Evolutionary conservation across 331 rosid species (phyloP).

Genomic region (Quercus phellos): DNA sequence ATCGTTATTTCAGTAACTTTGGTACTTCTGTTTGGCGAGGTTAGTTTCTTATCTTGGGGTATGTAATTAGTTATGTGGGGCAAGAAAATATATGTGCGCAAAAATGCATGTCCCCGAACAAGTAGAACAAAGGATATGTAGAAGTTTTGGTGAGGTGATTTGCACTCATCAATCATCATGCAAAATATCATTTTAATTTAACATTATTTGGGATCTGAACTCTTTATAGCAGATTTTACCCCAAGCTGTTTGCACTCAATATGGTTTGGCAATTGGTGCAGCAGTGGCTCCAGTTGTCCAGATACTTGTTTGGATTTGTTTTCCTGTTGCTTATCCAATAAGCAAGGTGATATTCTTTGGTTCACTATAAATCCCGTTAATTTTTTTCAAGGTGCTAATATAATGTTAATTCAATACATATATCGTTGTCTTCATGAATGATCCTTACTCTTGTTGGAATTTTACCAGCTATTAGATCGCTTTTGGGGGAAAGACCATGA

Average conservation of each 20-base stretch:
- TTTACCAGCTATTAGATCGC: slow-evolving; percentile 65
- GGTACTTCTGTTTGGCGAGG: slow-evolving; percentile 97
- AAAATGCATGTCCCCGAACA: background rate
- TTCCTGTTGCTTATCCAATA: slow-evolving; percentile 82
- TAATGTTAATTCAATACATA: background rate
- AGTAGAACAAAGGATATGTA: background rate
- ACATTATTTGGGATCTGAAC: background rate
- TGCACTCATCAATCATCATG: background rate
- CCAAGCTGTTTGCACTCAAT: slow-evolving; percentile 79
- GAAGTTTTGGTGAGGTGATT: background rate
- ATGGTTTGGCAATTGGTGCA: slow-evolving; percentile 90
- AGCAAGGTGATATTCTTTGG: slow-evolving; percentile 62
- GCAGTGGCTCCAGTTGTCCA: slow-evolving; percentile 77
- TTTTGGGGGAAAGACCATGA: slow-evolving; percentile 66
- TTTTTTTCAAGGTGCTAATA: background rate
- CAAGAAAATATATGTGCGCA: background rate
- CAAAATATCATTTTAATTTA: slow-evolving; percentile 2
- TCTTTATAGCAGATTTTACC: slow-evolving; percentile 65
- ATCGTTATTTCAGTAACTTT: slow-evolving; percentile 82
- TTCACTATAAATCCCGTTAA: background rate
- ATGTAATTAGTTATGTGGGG: background rate
- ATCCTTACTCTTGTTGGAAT: slow-evolving; percentile 6
- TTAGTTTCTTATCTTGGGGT: slow-evolving; percentile 21
- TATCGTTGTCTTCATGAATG: background rate
- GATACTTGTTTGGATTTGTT: slow-evolving; percentile 80